phyloP scores from a whole-genome alignment of 345 rosid species.

The Pseudoturritis turrita region DNA sequence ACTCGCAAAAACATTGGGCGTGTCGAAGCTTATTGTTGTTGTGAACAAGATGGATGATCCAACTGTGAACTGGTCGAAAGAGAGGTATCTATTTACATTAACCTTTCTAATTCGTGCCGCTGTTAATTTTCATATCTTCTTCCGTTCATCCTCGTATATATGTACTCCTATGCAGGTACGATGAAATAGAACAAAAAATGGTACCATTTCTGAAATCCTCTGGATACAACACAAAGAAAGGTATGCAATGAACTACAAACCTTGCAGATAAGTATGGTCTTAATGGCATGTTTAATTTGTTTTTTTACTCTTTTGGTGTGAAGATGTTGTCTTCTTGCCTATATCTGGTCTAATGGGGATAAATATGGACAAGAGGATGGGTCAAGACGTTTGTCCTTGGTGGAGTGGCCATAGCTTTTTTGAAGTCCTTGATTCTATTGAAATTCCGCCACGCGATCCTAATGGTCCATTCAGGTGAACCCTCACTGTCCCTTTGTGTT shows the following conservation, averaged over 20 bases:
- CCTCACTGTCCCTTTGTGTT: neutral
- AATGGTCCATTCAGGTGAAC: constrained; percentile 90
- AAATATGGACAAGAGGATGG: constrained; percentile 73
- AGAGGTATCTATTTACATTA: constrained; percentile 51
- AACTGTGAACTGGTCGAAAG: constrained; percentile 93
- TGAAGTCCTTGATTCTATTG: constrained; percentile 77
- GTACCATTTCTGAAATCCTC: constrained; percentile 75
- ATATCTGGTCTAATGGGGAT: constrained; percentile 79
- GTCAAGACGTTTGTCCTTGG: constrained; percentile 66
- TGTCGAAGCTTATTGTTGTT: constrained; percentile 79
- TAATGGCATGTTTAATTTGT: neutral
- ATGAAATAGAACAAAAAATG: constrained; percentile 89
- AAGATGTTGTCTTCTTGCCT: constrained; percentile 90
- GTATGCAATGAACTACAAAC: constrained; percentile 31
- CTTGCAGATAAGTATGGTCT: neutral
- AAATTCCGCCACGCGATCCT: constrained; percentile 87
- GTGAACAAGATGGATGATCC: constrained; percentile 99
- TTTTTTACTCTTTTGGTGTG: constrained; percentile 15
- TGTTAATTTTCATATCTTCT: neutral
- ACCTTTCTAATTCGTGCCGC: neutral
- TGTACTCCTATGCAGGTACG: constrained; percentile 51
- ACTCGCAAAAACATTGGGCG: constrained; percentile 99
- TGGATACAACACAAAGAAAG: constrained; percentile 98
- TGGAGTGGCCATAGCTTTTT: constrained; percentile 89
- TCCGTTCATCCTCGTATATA: neutral